Conservation (phyloP, 2,329 filamentous ascomycete genomes). For the Emericellopsis atlantica region DNA sequence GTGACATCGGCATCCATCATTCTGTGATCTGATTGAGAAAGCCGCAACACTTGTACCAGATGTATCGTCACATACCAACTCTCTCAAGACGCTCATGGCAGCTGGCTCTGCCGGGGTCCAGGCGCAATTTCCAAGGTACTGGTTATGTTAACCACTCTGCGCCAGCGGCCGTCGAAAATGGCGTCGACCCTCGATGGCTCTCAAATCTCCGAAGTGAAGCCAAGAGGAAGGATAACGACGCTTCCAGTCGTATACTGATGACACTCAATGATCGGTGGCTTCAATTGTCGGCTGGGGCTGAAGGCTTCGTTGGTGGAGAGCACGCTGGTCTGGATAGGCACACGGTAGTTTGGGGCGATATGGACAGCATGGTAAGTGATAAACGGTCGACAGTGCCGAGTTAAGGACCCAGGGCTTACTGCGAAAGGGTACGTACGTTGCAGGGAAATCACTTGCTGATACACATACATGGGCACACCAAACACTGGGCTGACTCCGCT, state of each 20-base stretch:
- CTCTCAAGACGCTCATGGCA: too few species aligned
- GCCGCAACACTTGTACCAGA: too few species aligned
- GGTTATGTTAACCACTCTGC: neutral
- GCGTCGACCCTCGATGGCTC: conserved; percentile 2
- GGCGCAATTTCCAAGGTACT: neutral
- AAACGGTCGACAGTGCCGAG: too few species aligned
- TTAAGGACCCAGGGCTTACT: neutral
- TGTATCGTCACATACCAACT: too few species aligned
- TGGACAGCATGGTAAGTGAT: conserved; percentile 52
- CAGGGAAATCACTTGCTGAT: too few species aligned
- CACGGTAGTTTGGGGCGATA: conserved; percentile 72
- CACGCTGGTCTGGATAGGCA: conserved; percentile 52
- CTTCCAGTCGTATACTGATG: conserved; percentile 1
- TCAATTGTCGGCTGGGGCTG: conserved; percentile 56
- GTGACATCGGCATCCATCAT: too few species aligned
- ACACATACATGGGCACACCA: too few species aligned
- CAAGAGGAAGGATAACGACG: neutral
- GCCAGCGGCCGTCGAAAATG: neutral
- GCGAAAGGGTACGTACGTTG: neutral
- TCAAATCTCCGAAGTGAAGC: neutral
- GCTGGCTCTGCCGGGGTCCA: too few species aligned
- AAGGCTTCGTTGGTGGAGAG: conserved; percentile 56
- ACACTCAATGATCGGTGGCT: conserved; percentile 45
- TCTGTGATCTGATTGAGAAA: neutral
- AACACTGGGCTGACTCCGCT: neutral